phyloP scores from a whole-genome alignment of 2,329 filamentous ascomycete genomes.

The Aspergillus ibericus region DNA sequence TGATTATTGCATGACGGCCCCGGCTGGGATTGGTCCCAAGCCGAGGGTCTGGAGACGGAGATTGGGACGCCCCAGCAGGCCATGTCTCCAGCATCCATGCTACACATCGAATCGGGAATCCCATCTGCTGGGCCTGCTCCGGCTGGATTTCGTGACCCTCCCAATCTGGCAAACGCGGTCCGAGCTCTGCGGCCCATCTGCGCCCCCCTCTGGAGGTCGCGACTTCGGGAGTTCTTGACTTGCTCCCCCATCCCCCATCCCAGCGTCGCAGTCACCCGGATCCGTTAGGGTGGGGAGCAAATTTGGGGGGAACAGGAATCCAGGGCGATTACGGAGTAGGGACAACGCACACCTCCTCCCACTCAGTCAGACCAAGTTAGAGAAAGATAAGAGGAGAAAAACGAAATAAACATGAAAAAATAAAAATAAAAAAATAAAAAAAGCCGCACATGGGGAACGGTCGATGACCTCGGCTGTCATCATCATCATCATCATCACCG shows the following conservation, averaged over 20 bases:
- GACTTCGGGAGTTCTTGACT: too few species aligned
- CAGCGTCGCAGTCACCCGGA: too few species aligned
- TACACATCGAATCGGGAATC: slow-evolving; percentile 13
- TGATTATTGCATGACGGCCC: slow-evolving; percentile 14
- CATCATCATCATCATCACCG: background rate
- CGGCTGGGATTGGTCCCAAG: slow-evolving; percentile 3
- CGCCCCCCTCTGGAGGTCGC: too few species aligned
- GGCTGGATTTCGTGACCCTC: slow-evolving; percentile 9
- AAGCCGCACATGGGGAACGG: background rate
- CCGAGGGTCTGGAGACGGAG: slow-evolving; percentile 11
- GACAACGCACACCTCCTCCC: too few species aligned
- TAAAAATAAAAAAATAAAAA: background rate
- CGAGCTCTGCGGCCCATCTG: slow-evolving; percentile 8
- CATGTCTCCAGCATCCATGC: slow-evolving; percentile 7
- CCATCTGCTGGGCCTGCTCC: slow-evolving; percentile 1
- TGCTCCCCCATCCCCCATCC: background rate
- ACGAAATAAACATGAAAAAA: background rate
- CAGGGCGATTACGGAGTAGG: too few species aligned
- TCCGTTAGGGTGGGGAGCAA: too few species aligned
- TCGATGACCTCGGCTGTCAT: background rate
- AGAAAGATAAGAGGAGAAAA: background rate
- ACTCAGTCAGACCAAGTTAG: too few species aligned
- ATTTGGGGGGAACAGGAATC: too few species aligned
- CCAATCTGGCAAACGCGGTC: slow-evolving; percentile 19
- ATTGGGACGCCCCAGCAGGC: slow-evolving; percentile 3